Conservation (phyloP, 176 grass and related monocot genomes). For the Areca catechu region DNA sequence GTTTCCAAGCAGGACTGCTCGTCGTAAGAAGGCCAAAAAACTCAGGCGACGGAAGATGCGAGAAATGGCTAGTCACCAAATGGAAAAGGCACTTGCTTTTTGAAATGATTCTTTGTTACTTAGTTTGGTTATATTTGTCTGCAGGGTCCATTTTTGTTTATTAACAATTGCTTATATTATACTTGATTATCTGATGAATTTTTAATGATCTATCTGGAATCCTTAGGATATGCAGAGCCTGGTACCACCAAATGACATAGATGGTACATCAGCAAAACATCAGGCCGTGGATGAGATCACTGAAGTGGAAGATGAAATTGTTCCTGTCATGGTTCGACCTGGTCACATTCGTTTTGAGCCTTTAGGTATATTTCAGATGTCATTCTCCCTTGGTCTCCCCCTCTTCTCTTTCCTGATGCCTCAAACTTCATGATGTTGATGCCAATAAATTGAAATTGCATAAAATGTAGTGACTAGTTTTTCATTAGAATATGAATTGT, state of each 20-base stretch:
- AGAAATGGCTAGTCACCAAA: conserved; percentile 20
- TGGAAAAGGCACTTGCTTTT: conserved; percentile 39
- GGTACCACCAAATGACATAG: conserved; percentile 15
- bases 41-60: background rate
- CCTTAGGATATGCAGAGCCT: background rate
- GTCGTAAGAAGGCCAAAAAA: conserved; percentile 54
- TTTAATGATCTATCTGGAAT: background rate
- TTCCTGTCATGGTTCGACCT: conserved; percentile 66
- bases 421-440: too few relatives aligned
- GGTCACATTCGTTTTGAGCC: conserved; percentile 92
- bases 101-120: conserved; percentile 12
- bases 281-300: conserved; percentile 29
- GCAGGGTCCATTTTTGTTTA: conserved; percentile 12
- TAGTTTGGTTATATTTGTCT: conserved; percentile 17
- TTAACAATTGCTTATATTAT: background rate
- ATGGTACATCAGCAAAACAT: conserved; percentile 23
- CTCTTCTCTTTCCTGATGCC: too few relatives aligned
- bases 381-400: background rate
- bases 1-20: conserved; percentile 45
- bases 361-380: conserved; percentile 45
- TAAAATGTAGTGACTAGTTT: too few relatives aligned
- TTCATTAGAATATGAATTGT: too few relatives aligned
- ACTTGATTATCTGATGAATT: background rate
- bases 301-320: conserved; percentile 46
- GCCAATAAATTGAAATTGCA: too few relatives aligned